phyloP scores from a whole-genome alignment of 371 early-diverging fungal genomes.

The Circinella umbellata region DNA sequence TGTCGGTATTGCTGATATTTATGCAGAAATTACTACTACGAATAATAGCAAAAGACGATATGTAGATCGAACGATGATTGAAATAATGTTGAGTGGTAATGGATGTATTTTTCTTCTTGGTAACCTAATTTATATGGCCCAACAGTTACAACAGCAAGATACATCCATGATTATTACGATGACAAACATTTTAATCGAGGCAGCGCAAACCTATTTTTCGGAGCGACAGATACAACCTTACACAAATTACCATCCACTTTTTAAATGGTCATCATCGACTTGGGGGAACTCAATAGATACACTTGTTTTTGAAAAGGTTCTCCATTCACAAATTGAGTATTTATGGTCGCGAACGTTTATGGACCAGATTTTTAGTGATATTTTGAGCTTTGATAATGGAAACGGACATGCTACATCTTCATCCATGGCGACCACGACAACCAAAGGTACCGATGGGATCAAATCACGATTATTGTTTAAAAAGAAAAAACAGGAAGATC shows the following conservation, averaged over 20 bases:
- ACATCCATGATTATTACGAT: conserved; percentile 29
- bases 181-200: conserved; percentile 32
- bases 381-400: conserved; percentile 35
- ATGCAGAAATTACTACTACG: conserved; percentile 9
- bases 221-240: conserved; percentile 46
- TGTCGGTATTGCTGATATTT: conserved; percentile 8
- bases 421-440: background rate
- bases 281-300: conserved; percentile 51
- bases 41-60: background rate
- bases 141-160: background rate
- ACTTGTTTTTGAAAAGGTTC: conserved; percentile 45
- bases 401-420: background rate
- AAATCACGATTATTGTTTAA: conserved; percentile 12
- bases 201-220: conserved; percentile 50
- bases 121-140: conserved; percentile 55
- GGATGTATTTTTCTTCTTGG: conserved; percentile 61
- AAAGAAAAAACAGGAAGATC: conserved; percentile 9
- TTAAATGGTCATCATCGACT: conserved; percentile 60
- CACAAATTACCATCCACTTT: conserved; percentile 66
- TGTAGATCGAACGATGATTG: conserved; percentile 9
- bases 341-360: conserved; percentile 67
- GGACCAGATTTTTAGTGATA: conserved; percentile 38
- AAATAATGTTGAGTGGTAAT: conserved; percentile 43
- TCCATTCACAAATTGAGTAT: conserved; percentile 48
- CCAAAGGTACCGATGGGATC: conserved; percentile 7